Evolutionary conservation across 129 eudicot species (phyloP).

Genomic region (Chrysanthemum makinoi): DNA sequence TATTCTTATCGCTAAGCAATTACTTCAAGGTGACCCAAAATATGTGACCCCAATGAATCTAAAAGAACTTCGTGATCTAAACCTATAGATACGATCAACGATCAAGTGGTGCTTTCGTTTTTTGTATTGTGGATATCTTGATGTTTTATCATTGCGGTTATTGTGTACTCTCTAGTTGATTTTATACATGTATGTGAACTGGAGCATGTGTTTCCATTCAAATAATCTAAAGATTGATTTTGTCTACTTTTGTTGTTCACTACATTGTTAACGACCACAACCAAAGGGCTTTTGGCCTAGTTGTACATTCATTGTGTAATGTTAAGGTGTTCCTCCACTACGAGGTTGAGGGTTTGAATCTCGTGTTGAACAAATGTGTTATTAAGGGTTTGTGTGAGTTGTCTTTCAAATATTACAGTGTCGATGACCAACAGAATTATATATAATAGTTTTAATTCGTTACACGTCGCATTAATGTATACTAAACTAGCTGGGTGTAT

Average conservation of each 20-base stretch:
- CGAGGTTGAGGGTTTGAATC: too few species aligned
- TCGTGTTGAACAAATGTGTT: too few species aligned
- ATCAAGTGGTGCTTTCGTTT: conserved; percentile 1
- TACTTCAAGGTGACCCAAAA: conserved; percentile 64
- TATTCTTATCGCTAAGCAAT: conserved; percentile 67
- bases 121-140: conserved; percentile 22
- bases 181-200: conserved; percentile 26
- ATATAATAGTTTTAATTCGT: too few species aligned
- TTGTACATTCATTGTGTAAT: neutral
- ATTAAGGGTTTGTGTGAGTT: too few species aligned
- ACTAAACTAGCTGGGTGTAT: too few species aligned
- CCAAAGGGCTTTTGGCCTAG: too few species aligned
- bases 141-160: conserved; percentile 16
- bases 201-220: neutral
- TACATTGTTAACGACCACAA: too few species aligned
- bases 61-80: conserved; percentile 65
- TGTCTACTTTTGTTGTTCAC: too few species aligned
- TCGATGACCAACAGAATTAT: too few species aligned
- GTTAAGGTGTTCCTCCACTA: neutral
- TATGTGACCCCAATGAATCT: conserved; percentile 84
- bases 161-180: conserved; percentile 24
- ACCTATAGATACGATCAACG: conserved; percentile 16
- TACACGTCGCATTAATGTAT: too few species aligned
- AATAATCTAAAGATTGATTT: conserved; percentile 19
- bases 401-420: too few species aligned